Evolutionary conservation across 768 basidiomycete species (phyloP).

Genomic region (Mycena vulgaris): DNA sequence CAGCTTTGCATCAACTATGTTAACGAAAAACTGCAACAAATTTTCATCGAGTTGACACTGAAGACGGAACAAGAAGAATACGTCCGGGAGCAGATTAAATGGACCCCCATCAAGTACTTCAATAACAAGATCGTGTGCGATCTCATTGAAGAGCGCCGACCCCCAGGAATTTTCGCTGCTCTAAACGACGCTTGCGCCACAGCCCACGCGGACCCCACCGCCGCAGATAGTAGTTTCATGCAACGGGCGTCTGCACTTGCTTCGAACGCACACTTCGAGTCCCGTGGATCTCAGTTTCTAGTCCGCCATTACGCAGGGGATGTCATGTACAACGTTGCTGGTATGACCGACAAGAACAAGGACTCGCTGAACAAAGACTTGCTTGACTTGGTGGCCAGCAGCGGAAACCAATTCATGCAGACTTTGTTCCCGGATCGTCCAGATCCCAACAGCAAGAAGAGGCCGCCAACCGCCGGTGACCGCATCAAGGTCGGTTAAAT

Average conservation of each 20-base stretch:
- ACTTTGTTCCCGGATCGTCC: slow-evolving; percentile 93
- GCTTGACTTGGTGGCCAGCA: slow-evolving; percentile 87
- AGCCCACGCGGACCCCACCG: slow-evolving; percentile 96
- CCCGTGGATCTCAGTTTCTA: slow-evolving; percentile 94
- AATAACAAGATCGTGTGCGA: slow-evolving; percentile 99
- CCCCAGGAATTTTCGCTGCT: slow-evolving; percentile 97
- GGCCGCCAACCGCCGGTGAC: slow-evolving; percentile 97
- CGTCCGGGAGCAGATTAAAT: slow-evolving; percentile 97
- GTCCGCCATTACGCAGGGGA: slow-evolving; percentile 98
- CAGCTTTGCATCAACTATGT: slow-evolving; percentile 99
- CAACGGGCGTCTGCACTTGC: slow-evolving; percentile 89
- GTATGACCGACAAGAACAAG: slow-evolving; percentile 99
- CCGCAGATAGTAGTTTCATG: slow-evolving; percentile 97
- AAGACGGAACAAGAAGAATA: slow-evolving; percentile 99
- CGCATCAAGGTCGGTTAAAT: slow-evolving; percentile 86
- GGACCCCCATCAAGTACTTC: slow-evolving; percentile 99
- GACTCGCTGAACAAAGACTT: slow-evolving; percentile 96
- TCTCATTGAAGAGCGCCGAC: slow-evolving; percentile 95
- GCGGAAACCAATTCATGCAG: slow-evolving; percentile 90
- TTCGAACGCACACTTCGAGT: slow-evolving; percentile 94
- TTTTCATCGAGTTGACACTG: slow-evolving; percentile 98
- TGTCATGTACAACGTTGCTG: slow-evolving; percentile 96
- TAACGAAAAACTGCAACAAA: slow-evolving; percentile 99
- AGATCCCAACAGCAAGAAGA: slow-evolving; percentile 97
- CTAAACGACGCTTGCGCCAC: slow-evolving; percentile 99